These are phyloP conservation scores for Diaporthe citrichinensis DNA, from an alignment of 2,329 filamentous ascomycete species.

Conservation along the genomic window DNA sequence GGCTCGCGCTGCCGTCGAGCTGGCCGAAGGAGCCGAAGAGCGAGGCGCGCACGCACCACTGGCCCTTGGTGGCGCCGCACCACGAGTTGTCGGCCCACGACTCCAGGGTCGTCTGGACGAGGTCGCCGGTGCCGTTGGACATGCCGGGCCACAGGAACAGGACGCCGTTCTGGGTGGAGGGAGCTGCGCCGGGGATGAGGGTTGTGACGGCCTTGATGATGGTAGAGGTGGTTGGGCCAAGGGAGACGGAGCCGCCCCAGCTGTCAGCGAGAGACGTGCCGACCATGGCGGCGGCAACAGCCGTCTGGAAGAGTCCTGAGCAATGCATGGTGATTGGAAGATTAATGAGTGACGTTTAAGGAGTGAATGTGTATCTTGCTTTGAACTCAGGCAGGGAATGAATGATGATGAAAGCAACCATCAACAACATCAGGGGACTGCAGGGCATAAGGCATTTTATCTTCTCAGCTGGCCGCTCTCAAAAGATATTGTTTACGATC, in stretches of 20 bases:
- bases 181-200: slow-evolving; percentile 56
- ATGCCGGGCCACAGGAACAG: slow-evolving; percentile 61
- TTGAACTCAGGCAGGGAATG: not conserved
- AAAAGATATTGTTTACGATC: not conserved
- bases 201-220: slow-evolving; percentile 57
- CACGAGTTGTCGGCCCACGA: slow-evolving; percentile 56
- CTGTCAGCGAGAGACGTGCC: not conserved
- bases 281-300: not conserved
- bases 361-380: not conserved
- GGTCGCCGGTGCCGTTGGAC: slow-evolving; percentile 59
- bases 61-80: slow-evolving; percentile 55
- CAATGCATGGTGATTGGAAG: not conserved
- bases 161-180: slow-evolving; percentile 53
- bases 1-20: slow-evolving; percentile 46
- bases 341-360: slow-evolving; percentile 4
- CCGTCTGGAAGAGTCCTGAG: slow-evolving; percentile 12
- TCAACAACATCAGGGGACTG: not conserved
- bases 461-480: not conserved
- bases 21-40: slow-evolving; percentile 59
- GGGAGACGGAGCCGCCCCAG: slow-evolving; percentile 39
- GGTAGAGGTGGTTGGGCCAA: slow-evolving; percentile 36
- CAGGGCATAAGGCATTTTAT: not conserved
- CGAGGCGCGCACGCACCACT: slow-evolving; percentile 57
- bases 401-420: not conserved
- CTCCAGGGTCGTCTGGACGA: slow-evolving; percentile 59